Evolutionary conservation across 768 basidiomycete species (phyloP).

Genomic region (Boletus reticuloceps): DNA sequence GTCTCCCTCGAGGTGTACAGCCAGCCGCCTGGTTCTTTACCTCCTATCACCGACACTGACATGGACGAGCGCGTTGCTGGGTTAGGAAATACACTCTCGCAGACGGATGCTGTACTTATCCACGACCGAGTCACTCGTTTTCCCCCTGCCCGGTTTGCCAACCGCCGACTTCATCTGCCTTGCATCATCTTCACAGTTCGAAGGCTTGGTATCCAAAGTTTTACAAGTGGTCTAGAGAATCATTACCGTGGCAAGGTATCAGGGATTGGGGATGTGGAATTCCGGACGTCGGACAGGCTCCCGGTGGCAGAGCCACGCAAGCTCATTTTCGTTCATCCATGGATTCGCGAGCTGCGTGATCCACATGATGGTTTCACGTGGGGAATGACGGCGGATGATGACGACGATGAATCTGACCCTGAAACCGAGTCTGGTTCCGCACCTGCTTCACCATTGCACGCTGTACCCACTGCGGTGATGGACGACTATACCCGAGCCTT

Average conservation of each 20-base stretch:
- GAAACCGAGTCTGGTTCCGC: too few species aligned
- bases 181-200: background rate
- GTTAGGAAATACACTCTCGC: background rate
- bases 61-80: background rate
- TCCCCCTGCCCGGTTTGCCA: background rate
- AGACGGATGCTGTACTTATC: background rate
- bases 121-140: background rate
- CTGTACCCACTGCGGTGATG: background rate
- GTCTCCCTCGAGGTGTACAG: too few species aligned
- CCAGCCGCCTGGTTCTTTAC: background rate
- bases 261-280: background rate
- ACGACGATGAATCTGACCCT: background rate
- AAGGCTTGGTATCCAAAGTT: background rate
- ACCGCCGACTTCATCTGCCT: slow-evolving; percentile 1
- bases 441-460: background rate
- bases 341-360: slow-evolving; percentile 6
- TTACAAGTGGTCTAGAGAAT: background rate
- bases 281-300: background rate
- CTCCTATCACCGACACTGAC: background rate
- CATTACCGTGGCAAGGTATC: background rate
- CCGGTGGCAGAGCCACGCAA: background rate
- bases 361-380: background rate
- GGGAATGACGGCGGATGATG: background rate
- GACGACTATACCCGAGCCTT: background rate
- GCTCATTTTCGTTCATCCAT: slow-evolving; percentile 1